phyloP scores from a whole-genome alignment of 768 basidiomycete species.

The Pulveroboletus frians region DNA sequence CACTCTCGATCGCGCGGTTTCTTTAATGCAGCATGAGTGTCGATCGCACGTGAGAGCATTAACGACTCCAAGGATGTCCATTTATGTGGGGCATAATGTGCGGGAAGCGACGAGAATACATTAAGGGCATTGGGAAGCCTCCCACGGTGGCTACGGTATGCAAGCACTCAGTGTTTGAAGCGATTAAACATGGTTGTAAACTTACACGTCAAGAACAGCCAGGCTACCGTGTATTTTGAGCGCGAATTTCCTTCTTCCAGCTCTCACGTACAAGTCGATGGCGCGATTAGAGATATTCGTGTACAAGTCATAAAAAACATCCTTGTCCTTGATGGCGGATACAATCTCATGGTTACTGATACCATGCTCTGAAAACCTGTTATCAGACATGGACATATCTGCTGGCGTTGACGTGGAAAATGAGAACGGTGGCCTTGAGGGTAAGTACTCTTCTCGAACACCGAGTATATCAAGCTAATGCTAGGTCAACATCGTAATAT shows the following conservation, averaged over 20 bases:
- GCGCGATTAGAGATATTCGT: constrained; percentile 69
- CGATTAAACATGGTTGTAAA: constrained; percentile 9
- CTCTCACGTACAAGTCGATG: constrained; percentile 77
- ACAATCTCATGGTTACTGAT: constrained; percentile 63
- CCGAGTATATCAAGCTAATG: constrained; percentile 82
- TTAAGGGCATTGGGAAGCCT: constrained; percentile 58
- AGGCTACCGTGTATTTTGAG: constrained; percentile 80
- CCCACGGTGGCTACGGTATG: constrained; percentile 55
- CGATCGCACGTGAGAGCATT: constrained; percentile 71
- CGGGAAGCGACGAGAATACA: constrained; percentile 75
- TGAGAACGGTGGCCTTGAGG: constrained; percentile 67
- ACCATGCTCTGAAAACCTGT: constrained; percentile 18
- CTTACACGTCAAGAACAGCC: constrained; percentile 87
- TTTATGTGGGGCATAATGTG: constrained; percentile 75
- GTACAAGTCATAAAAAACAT: constrained; percentile 77
- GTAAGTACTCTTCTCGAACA: constrained; percentile 65
- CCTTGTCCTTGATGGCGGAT: constrained; percentile 47
- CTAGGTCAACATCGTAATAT: constrained; percentile 2
- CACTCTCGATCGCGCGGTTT: constrained; percentile 69
- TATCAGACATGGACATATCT: constrained; percentile 18
- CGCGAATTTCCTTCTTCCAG: constrained; percentile 82
- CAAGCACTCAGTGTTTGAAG: constrained; percentile 7
- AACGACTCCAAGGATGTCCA: constrained; percentile 79
- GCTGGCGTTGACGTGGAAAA: constrained; percentile 33
- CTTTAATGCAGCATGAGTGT: constrained; percentile 54